Base-by-base conservation (phyloP, 495 filamentous ascomycete species). In the Hypoxylon cercidicola region DNA sequence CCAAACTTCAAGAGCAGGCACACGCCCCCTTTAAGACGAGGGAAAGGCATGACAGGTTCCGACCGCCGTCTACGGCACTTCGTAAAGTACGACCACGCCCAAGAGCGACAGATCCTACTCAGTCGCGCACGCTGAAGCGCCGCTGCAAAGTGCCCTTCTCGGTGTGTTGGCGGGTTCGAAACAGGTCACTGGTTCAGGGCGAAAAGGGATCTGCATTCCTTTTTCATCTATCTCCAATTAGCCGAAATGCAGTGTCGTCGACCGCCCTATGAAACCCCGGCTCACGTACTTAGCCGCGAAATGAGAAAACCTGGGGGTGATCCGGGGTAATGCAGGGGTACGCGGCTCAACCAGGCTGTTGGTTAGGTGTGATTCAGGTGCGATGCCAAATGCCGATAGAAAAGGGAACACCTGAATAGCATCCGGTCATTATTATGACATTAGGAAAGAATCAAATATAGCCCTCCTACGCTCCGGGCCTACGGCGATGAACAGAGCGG, bases 211-310 rank as follows among this genome's bases (percentile, higher is more conserved):
- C 64, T 41, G 47, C 55, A 45, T 37, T 55, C 44, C 43, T 47
- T 47, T 41, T 53, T 62, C 45, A 66, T 66, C 62, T 61, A 41
- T 19, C n/a, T 30, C 44, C 30, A 61, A 66, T 66, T 66, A 66
- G 57, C 64, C 64, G 64, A n/a, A 52, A 49, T 47, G 51, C 52
- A 30, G 44, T 47, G 20, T 52, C 57, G 58, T 54, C 30, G 52
- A 19, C 47, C 13, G 51, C 21, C 64, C 46, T 52, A 34, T 43
- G 51, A 37, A 23, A 41, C n/a, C 57, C 51, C 52, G 45, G 44
- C 23, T 40, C 32, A n/a, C 57, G 16, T 55, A 66, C 64, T 66
- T 66, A 66, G 64, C 64, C 64, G 64, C 51, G 64, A 66, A 41
- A 53, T 53, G 51, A 57, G n/a, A 57, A 66, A 66, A 61, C 52